Conservation (phyloP, 192 early-diverging fungal genomes). For the Radiomyces spectabilis region DNA sequence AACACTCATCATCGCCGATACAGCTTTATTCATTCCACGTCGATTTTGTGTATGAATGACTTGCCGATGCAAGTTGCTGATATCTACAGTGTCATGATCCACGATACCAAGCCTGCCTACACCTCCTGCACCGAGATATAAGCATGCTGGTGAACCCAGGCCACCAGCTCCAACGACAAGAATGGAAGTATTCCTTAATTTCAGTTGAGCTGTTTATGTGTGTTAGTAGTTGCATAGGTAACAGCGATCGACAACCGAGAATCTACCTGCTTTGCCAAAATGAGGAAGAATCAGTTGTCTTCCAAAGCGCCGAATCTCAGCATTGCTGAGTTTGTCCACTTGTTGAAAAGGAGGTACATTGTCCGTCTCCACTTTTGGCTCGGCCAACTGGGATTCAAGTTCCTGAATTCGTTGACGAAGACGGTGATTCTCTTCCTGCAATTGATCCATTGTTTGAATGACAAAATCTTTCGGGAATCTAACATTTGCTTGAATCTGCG, state of each 20-base stretch:
- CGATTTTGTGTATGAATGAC: constrained; percentile 80
- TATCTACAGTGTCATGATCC: constrained; percentile 88
- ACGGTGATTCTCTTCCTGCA: constrained; percentile 6
- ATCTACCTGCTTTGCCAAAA: constrained; percentile 60
- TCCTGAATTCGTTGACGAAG: constrained; percentile 1
- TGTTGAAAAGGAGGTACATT: background rate
- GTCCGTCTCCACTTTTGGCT: background rate
- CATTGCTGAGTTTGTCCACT: constrained; percentile 44
- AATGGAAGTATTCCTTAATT: constrained; percentile 64
- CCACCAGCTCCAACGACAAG: constrained; percentile 94
- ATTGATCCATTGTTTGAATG: no score
- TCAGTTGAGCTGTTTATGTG: constrained; percentile 56
- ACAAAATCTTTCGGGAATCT: no score
- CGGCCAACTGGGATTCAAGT: constrained; percentile 2
- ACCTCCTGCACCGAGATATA: constrained; percentile 88
- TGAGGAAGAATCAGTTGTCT: constrained; percentile 81
- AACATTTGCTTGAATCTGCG: no score
- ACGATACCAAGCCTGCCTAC: constrained; percentile 84
- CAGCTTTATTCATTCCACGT: constrained; percentile 63
- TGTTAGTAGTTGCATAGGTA: background rate
- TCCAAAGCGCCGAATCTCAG: constrained; percentile 75
- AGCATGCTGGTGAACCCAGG: constrained; percentile 76
- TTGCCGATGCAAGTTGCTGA: constrained; percentile 91
- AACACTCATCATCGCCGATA: constrained; percentile 63
- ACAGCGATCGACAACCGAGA: background rate